Conservation (phyloP, 306 rosid genomes). For the Quercus bicolor region DNA sequence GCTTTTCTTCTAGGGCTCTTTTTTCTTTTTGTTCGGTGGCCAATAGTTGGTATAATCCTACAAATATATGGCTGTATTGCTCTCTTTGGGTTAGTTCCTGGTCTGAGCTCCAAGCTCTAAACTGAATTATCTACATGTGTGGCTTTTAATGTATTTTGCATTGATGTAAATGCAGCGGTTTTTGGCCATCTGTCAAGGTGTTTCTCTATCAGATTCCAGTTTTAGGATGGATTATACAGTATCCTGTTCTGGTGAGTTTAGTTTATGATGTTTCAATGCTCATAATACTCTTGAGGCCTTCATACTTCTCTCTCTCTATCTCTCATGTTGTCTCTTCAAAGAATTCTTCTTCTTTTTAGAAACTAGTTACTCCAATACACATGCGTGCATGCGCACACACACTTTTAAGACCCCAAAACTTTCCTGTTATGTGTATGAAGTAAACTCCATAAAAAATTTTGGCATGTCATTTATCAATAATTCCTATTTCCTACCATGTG, state of each 20-base stretch:
- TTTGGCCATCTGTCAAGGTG: constrained; percentile 75
- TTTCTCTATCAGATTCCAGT: constrained; percentile 77
- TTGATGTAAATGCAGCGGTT: constrained; percentile 59
- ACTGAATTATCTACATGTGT: not conserved
- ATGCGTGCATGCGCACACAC: not conserved
- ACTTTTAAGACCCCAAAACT: not conserved
- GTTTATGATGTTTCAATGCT: constrained; percentile 1
- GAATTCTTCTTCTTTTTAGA: not conserved
- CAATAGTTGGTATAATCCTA: constrained; percentile 71
- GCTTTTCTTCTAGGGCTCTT: constrained; percentile 87
- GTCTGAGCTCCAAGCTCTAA: constrained; percentile 19
- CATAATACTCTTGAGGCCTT: constrained; percentile 9
- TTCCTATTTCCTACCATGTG: not conserved
- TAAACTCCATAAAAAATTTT: not conserved
- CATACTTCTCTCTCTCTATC: not conserved
- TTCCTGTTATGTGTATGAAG: no score
- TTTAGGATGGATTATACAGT: constrained; percentile 79
- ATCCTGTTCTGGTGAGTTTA: constrained; percentile 64
- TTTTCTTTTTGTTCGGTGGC: constrained; percentile 90
- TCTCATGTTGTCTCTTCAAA: not conserved
- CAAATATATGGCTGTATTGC: constrained; percentile 69
- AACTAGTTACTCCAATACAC: not conserved
- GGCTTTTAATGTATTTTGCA: constrained; percentile 1
- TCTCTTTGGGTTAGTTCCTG: constrained; percentile 79
- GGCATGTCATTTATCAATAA: not conserved